Base-by-base conservation (phyloP, 2,329 filamentous ascomycete species). In the Trichoderma semiorbis region DNA sequence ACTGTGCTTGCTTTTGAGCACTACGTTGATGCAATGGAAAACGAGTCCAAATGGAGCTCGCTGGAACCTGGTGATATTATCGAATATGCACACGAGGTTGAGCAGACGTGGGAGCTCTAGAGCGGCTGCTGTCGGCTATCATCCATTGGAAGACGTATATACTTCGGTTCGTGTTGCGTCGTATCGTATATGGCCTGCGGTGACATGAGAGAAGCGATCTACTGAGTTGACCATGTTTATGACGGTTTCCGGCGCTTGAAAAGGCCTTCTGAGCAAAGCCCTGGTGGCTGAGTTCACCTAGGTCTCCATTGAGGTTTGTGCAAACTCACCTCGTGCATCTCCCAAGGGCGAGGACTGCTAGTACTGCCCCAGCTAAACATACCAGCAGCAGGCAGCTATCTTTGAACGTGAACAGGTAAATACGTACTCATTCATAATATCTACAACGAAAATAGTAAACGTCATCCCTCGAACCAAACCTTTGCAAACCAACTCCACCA, bases 1-100 rank as follows among this genome's bases (percentile, higher is more conserved):
- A 78, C 81, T 21, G 83, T 86, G 21, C 71, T 88, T 24, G 86
- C 86, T 0, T 74, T 88, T 72, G 87, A 84, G 76, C 85, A 88
- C 76, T 88, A 83, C 73, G 79, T 84, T 1, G 83, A 87, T 64
- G 84, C 86, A 4, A 74, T 82, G 36, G 79, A 84, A 74, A 79
- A 81, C 24, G 83, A 83, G 0, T 78, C 78, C 53, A 80, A 79
- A 70, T 87, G 85, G 85, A 77, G 78, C 11, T 55, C 70, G 3
- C 74, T 87, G 65, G 73, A 77, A 10, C 71, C 68, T 7, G 14
- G 11, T 1, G 63, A 72, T 6, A 74, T 74, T 18, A 21, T 28
- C 57, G 69, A 68, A 8, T 58, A 73, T 43, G 68, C 71, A 10
- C 66, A 62, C 10, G 72, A 74, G 24, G 32, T 73, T 28, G 43